phyloP scores from a whole-genome alignment of 2,329 filamentous ascomycete genomes.

The Fusarium marasasianum region DNA sequence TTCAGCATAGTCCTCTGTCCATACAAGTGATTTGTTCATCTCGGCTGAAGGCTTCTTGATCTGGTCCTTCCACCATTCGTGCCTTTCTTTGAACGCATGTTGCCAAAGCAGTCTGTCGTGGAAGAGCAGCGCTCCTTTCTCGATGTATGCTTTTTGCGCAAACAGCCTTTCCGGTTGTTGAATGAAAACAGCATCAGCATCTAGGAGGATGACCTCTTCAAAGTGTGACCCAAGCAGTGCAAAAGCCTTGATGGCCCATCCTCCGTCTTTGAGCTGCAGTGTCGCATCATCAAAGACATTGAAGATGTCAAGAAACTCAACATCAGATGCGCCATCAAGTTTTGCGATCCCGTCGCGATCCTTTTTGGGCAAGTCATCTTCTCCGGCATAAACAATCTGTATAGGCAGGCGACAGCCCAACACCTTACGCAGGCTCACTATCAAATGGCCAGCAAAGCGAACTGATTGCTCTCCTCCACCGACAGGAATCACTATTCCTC shows the following conservation, averaged over 20 bases:
- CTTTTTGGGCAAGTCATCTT: constrained; percentile 41
- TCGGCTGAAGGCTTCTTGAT: constrained; percentile 46
- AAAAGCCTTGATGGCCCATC: constrained; percentile 54
- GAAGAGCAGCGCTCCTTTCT: constrained; percentile 50
- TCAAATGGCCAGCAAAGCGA: constrained; percentile 47
- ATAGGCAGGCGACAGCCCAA: constrained; percentile 46
- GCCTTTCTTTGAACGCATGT: constrained; percentile 42
- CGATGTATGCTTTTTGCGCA: constrained; percentile 40
- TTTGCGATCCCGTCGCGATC: constrained; percentile 34
- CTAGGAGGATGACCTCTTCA: constrained; percentile 50
- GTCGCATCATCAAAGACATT: constrained; percentile 46
- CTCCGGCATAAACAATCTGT: constrained; percentile 49
- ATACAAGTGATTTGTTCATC: constrained; percentile 48
- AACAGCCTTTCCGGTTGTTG: constrained; percentile 48
- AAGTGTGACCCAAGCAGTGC: constrained; percentile 49
- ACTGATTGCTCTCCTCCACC: constrained; percentile 38
- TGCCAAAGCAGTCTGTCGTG: constrained; percentile 53
- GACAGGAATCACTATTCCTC: constrained; percentile 48
- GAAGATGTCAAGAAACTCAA: constrained; percentile 47
- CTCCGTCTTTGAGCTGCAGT: constrained; percentile 41
- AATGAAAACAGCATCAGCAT: constrained; percentile 52
- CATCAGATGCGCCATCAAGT: constrained; percentile 10
- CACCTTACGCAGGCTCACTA: constrained; percentile 43
- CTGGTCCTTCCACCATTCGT: constrained; percentile 50
- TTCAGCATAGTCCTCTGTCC: constrained; percentile 51